Base-by-base conservation (phyloP, 768 basidiomycete genomes). In the Sutorius australiensis region DNA sequence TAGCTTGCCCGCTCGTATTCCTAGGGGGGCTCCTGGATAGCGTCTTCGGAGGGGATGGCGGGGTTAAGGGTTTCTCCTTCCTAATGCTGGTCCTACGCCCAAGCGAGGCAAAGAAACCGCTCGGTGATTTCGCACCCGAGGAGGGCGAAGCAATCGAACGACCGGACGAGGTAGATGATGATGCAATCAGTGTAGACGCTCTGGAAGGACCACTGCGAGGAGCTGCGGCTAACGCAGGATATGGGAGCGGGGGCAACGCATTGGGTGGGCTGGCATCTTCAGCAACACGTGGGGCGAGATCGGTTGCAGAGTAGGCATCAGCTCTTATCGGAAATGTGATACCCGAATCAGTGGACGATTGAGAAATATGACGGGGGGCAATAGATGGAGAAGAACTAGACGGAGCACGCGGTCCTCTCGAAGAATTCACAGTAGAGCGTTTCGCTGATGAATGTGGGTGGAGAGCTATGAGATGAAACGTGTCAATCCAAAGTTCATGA, bases 251-350 rank as follows among this genome's bases (percentile, higher is more conserved):
- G 0, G 85, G 81, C 0, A 82, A 81, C 8, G 77, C 70, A 49
- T 75, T 78, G n/a, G 85, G 75, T 1, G 78, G 75, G 13, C 75
- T 72, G 50, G 79, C 65, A 60, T 86, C 82, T 44, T 69, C 73
- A 17, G 60, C 71, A 50, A 51, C 72, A 47, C 71, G 75, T 27
- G 77, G 69, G 5, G 83, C 76, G 12, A 92, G 77, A 66, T 92
- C 90, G 3, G 89, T 91, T 6, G 90, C 90, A 24, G 77, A 75
- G 51, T 81, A 83, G 10, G 90, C 87, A 61, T 92, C 90, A n/a
- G 83, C 75, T 28, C 90, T 83, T 27, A 80, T 79, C 14, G 90
- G 89, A 68, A 92, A 92, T 0, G 89, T 89, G 39, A 78, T 80
- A 58, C 89, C 87, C 5, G 89, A 89, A 14, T 81, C 80, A 58